Evolutionary conservation across 371 early-diverging fungal genomes (phyloP).

Genomic region (Thermomucor indicae-seudaticae): DNA sequence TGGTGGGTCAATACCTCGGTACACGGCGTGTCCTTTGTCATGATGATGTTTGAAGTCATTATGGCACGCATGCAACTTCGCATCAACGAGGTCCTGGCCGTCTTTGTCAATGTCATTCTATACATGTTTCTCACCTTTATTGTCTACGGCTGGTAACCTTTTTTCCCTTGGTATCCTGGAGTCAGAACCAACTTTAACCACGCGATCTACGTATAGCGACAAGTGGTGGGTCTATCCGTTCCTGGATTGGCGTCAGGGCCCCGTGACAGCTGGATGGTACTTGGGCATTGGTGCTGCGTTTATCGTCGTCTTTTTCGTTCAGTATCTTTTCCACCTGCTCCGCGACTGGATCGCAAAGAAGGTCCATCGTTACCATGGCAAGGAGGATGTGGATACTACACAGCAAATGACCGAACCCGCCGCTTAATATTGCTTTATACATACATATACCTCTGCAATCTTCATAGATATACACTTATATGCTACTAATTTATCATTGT

Average conservation of each 20-base stretch:
- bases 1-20: constrained; percentile 46
- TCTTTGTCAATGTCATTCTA: constrained; percentile 29
- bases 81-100: constrained; percentile 34
- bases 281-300: constrained; percentile 33
- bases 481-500: no score
- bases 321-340: constrained; percentile 34
- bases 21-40: constrained; percentile 47
- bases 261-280: constrained; percentile 38
- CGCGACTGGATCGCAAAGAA: constrained; percentile 37
- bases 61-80: constrained; percentile 42
- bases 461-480: no score
- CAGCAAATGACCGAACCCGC: no score
- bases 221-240: constrained; percentile 51
- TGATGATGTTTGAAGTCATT: constrained; percentile 50
- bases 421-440: no score
- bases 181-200: no score
- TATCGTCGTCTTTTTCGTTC: constrained; percentile 35
- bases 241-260: constrained; percentile 48
- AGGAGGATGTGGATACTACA: no score
- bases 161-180: neutral
- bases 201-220: neutral
- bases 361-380: no score
- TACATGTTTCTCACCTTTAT: constrained; percentile 54
- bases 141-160: constrained; percentile 33
- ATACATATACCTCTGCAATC: no score